Conservation (phyloP, 1,284 basidiomycete species). For the Trametes versicolor region DNA sequence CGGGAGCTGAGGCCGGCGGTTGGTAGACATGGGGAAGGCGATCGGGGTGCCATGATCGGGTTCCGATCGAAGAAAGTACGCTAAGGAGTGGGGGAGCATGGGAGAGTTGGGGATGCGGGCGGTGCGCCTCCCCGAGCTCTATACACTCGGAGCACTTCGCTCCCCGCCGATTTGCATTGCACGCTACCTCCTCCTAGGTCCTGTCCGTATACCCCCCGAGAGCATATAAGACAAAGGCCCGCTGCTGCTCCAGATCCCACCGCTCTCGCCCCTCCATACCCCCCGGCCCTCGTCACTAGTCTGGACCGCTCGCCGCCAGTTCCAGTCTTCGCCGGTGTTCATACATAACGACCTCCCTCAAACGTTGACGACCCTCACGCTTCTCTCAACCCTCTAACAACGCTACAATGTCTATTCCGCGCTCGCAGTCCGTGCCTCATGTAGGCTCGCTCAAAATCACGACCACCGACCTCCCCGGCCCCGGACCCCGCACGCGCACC, state of each 20-base stretch:
- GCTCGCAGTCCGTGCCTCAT: conserved; percentile 43
- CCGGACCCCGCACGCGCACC: conserved; percentile 21
- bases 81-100: conserved; percentile 25
- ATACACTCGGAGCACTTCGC: neutral
- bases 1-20: conserved; percentile 7
- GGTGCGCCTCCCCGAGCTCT: neutral
- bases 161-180: neutral
- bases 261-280: conserved; percentile 2
- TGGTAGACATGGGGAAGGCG: conserved; percentile 8
- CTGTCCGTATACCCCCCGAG: conserved; percentile 2
- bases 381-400: neutral
- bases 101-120: conserved; percentile 31
- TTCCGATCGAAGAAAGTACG: conserved; percentile 7
- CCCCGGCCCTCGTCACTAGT: neutral
- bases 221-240: conserved; percentile 16
- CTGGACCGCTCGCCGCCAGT: conserved; percentile 19
- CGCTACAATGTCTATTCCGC: conserved; percentile 39
- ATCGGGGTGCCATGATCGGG: conserved; percentile 13
- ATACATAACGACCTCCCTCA: conserved; percentile 15
- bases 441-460: conserved; percentile 31
- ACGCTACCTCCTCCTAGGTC: neutral
- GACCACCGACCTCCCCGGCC: conserved; percentile 20
- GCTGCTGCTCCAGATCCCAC: conserved; percentile 13
- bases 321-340: conserved; percentile 18
- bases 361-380: conserved; percentile 17